Percentiles rank a stretch among this genome's conserved stretches.
Conservation (phyloP, 176 grass and related monocot species). For the Rhipidocladum racemiflorum region DNA sequence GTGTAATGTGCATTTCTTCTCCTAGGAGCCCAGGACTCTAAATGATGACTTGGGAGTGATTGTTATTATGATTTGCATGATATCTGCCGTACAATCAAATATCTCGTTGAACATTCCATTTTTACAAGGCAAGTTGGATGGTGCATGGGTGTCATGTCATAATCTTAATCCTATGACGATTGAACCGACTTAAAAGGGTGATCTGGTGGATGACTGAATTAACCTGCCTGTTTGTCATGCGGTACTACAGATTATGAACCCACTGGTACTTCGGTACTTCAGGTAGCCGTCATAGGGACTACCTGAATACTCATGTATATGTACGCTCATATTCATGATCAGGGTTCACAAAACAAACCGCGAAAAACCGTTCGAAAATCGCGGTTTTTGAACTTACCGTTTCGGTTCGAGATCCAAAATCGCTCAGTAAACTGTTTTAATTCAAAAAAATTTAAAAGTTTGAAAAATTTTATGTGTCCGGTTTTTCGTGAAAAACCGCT, state of each 20-base stretch:
- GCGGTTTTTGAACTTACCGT: no score
- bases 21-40: background rate
- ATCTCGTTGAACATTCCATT: background rate
- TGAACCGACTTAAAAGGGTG: background rate
- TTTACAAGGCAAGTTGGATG: background rate
- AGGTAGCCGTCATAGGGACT: background rate
- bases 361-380: no score
- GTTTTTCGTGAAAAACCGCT: no score
- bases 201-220: background rate
- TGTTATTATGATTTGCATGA: background rate
- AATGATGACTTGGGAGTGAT: background rate
- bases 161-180: no score
- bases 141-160: no score
- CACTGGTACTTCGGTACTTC: background rate
- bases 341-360: no score
- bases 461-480: no score
- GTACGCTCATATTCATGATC: background rate
- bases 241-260: no score
- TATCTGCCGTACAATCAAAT: background rate
- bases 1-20: background rate
- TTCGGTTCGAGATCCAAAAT: no score
- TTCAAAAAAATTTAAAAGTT: no score
- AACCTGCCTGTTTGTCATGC: background rate
- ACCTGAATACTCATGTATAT: background rate
- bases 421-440: no score